Evolutionary conservation across 148 eudicot species (phyloP), one percentile per base, ranked within the genome.

Genomic region (Rhododendron simsii): DNA sequence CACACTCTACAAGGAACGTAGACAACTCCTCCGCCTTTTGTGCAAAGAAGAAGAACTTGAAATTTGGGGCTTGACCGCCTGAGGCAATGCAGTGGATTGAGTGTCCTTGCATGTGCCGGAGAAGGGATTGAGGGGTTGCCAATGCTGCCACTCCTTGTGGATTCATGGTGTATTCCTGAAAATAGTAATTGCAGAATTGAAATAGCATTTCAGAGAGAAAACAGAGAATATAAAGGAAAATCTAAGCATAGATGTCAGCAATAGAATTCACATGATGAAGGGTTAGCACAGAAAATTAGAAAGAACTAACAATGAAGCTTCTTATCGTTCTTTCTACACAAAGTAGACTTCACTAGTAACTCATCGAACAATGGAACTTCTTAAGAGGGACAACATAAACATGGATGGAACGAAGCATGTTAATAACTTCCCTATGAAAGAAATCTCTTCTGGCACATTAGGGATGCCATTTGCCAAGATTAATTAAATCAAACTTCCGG

Each of bases 21-120:
- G 96, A 94, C 4, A 92, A 76, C 26, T 90, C 93, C 26, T 92
- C 97, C 51, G 90, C 94, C 84, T 94, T 95, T 80, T 95, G 99
- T 71, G 97, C 99, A 83, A 91, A 95, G 94, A 98, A 95, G 88
- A 98, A 98, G 90, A 93, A 98, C 91, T 98, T 98, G 89, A 95
- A 98, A 84, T 95, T 94, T 11, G 99, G 98, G 80, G 99, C 91
- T 89, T 98, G 95, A 67, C 99, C 99, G 0, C 99, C 99, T 1
- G 99, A 98, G 53, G 99, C 99, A 84, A 98, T 94, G 92, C 99
- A 98, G 84, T 95, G 96, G 83, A 98, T 91, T 75, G 90, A 92
- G 85, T 98, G 90, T 33, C 87, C 90, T 92, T 94, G 98, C 98
- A 98, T 94, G 90, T 94, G 98, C 69, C 87, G 90, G 33, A 95